Evolutionary conservation across 2,329 filamentous ascomycete genomes (phyloP).

Genomic region (Trichoderma harzianum): DNA sequence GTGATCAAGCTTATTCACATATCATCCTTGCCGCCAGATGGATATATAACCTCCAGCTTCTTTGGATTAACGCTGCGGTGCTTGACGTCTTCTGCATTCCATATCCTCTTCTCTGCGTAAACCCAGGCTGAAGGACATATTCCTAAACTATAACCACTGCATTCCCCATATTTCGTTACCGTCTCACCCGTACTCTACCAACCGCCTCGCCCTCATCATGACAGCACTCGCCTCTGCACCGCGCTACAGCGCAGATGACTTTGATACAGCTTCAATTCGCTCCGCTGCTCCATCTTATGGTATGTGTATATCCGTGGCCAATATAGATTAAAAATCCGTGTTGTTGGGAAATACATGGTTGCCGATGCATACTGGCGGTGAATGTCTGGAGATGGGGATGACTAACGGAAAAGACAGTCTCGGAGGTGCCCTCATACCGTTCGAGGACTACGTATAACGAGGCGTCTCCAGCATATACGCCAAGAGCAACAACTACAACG

Average conservation of each 20-base stretch:
- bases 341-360: not conserved
- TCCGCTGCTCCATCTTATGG: slow-evolving; percentile 67
- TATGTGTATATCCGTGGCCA: slow-evolving; percentile 35
- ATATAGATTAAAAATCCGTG: no score
- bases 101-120: not conserved
- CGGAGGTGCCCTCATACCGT: slow-evolving; percentile 63
- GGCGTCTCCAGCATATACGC: slow-evolving; percentile 50
- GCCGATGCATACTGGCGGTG: not conserved
- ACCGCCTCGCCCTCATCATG: slow-evolving; percentile 26
- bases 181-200: not conserved
- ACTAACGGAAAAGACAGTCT: slow-evolving; percentile 41
- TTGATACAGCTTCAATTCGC: slow-evolving; percentile 64
- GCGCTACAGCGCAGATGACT: slow-evolving; percentile 50
- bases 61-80: not conserved
- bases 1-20: not conserved
- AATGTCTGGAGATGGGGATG: not conserved
- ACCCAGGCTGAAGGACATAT: not conserved
- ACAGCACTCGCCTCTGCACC: slow-evolving; percentile 31
- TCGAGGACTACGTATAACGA: slow-evolving; percentile 49
- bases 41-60: not conserved
- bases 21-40: not conserved
- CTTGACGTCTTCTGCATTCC: not conserved
- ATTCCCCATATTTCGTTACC: not conserved
- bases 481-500: slow-evolving; percentile 25
- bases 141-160: not conserved